Percentiles rank a stretch among this genome's conserved stretches.
Evolutionary conservation across 805 yeast species (phyloP).

Genomic region (Novakomyces olei): DNA sequence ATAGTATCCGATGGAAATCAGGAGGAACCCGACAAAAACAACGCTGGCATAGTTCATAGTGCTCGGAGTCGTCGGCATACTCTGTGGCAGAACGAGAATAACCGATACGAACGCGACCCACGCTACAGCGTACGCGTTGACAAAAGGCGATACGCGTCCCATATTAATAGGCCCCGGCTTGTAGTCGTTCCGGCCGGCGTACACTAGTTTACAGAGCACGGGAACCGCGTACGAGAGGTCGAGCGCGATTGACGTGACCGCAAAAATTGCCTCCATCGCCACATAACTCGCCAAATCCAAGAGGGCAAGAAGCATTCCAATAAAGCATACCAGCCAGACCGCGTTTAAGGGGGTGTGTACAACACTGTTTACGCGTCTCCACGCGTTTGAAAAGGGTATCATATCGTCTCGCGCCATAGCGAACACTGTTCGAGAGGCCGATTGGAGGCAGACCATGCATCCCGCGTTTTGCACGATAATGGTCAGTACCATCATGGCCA

Average conservation of each 20-base stretch:
- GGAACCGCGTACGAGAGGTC: slow-evolving; percentile 22
- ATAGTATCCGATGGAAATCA: slow-evolving; percentile 24
- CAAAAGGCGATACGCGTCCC: slow-evolving; percentile 48
- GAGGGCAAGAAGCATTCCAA: not conserved
- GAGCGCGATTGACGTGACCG: not conserved
- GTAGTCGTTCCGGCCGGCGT: slow-evolving; percentile 34
- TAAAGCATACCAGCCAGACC: not conserved
- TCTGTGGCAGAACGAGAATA: slow-evolving; percentile 31
- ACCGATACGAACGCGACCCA: slow-evolving; percentile 29
- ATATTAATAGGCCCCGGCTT: slow-evolving; percentile 58
- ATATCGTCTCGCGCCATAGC: slow-evolving; percentile 49
- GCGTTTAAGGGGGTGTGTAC: slow-evolving; percentile 37
- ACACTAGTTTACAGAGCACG: slow-evolving; percentile 23
- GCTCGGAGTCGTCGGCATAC: slow-evolving; percentile 21
- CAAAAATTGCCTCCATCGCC: not conserved
- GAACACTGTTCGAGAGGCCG: slow-evolving; percentile 44
- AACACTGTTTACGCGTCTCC: slow-evolving; percentile 27
- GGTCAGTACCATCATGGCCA: slow-evolving; percentile 23
- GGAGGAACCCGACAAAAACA: slow-evolving; percentile 22
- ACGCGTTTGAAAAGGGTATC: slow-evolving; percentile 32
- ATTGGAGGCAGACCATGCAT: slow-evolving; percentile 41
- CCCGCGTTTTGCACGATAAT: slow-evolving; percentile 30
- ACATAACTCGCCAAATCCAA: not conserved
- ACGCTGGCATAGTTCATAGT: slow-evolving; percentile 35
- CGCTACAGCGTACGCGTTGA: slow-evolving; percentile 55